These are phyloP conservation scores for Dioscorea dumetorum DNA, from an alignment of 106 monocot species.

Conservation along the genomic window DNA sequence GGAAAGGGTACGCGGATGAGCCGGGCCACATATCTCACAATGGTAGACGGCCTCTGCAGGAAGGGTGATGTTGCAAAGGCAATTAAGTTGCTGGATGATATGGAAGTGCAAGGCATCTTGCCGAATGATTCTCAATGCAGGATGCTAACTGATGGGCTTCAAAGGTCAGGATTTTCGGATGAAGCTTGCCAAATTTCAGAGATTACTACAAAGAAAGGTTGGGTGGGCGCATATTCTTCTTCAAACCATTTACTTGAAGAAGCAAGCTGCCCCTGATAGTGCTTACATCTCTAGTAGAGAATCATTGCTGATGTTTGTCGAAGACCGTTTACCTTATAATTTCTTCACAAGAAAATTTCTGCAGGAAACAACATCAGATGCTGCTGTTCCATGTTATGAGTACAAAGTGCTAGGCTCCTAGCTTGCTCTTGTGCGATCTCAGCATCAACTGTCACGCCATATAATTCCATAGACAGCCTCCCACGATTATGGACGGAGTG, in stretches of 20 bases:
- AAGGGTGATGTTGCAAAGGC: slow-evolving; percentile 27
- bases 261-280: neutral
- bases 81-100: slow-evolving; percentile 26
- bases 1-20: slow-evolving; percentile 17
- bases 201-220: slow-evolving; percentile 17
- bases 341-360: too few species aligned
- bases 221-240: slow-evolving; percentile 23
- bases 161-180: slow-evolving; percentile 17
- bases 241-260: slow-evolving; percentile 5
- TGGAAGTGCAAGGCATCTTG: slow-evolving; percentile 24
- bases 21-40: slow-evolving; percentile 9
- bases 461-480: too few species aligned
- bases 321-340: too few species aligned
- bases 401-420: too few species aligned
- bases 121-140: slow-evolving; percentile 25
- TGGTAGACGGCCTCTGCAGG: slow-evolving; percentile 30
- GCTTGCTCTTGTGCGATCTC: too few species aligned
- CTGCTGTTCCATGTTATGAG: too few species aligned
- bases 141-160: slow-evolving; percentile 21
- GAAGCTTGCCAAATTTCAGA: slow-evolving; percentile 32
- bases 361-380: too few species aligned
- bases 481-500: too few species aligned
- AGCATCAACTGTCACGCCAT: too few species aligned
- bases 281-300: too few species aligned
- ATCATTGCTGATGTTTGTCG: too few species aligned